Evolutionary conservation across 768 basidiomycete species (phyloP).

Genomic region (Mycena haematopus): DNA sequence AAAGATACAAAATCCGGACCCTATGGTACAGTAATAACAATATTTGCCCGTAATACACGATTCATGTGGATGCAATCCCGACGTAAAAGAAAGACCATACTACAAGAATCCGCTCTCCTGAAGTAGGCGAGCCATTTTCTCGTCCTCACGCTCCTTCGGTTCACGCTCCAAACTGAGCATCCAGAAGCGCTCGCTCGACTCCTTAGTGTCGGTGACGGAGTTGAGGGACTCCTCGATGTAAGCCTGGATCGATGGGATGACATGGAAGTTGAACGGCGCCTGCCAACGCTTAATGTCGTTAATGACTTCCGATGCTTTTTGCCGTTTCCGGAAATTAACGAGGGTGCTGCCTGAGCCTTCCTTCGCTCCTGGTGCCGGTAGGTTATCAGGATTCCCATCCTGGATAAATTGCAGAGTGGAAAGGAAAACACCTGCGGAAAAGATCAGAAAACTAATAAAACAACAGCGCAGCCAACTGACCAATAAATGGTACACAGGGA

Average conservation of each 20-base stretch:
- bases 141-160: slow-evolving; percentile 94
- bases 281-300: slow-evolving; percentile 98
- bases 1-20: slow-evolving; percentile 20
- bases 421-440: slow-evolving; percentile 82
- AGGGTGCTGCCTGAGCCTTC: slow-evolving; percentile 45
- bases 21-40: slow-evolving; percentile 18
- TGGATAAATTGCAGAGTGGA: slow-evolving; percentile 96
- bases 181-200: slow-evolving; percentile 85
- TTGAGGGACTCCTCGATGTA: slow-evolving; percentile 84
- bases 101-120: slow-evolving; percentile 90
- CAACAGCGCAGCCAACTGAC: slow-evolving; percentile 49
- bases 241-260: slow-evolving; percentile 66
- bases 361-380: slow-evolving; percentile 42
- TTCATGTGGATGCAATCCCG: neutral
- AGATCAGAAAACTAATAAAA: slow-evolving; percentile 5
- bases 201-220: slow-evolving; percentile 70
- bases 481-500: slow-evolving; percentile 96
- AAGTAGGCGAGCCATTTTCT: slow-evolving; percentile 90
- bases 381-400: slow-evolving; percentile 89
- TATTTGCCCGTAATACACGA: slow-evolving; percentile 17
- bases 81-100: neutral
- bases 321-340: slow-evolving; percentile 96
- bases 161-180: slow-evolving; percentile 85
- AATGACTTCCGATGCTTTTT: slow-evolving; percentile 93
- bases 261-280: slow-evolving; percentile 84